A percentile compares a stretch with the other conserved stretches of the same genome.
These are phyloP conservation scores for Terfezia claveryi DNA, from an alignment of 495 filamentous ascomycete species.

Conservation along the genomic window DNA sequence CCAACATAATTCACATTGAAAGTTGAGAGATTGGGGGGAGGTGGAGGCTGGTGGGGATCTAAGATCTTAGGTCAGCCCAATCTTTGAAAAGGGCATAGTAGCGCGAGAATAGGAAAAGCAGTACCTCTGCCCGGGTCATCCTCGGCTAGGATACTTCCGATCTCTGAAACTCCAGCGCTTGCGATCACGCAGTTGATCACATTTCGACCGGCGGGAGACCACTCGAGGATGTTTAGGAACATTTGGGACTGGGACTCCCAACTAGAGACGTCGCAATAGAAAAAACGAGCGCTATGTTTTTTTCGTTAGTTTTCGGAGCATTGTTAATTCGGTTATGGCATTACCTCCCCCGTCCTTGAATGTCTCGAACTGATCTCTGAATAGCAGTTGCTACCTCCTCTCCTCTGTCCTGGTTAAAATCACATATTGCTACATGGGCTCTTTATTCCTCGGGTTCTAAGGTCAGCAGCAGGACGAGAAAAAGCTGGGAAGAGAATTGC, in stretches of 20 bases:
- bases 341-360: background rate
- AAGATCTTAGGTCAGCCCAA: too few relatives aligned
- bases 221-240: slow-evolving; percentile 31
- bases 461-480: background rate
- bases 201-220: slow-evolving; percentile 27
- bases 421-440: background rate
- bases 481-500: background rate
- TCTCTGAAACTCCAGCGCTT: slow-evolving; percentile 42
- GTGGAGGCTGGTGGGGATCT: slow-evolving; percentile 24
- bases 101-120: slow-evolving; percentile 6
- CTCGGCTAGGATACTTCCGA: slow-evolving; percentile 20
- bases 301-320: background rate
- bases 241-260: slow-evolving; percentile 39
- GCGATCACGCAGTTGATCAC: slow-evolving; percentile 40
- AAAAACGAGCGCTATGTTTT: slow-evolving; percentile 24
- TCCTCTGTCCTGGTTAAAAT: background rate
- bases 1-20: slow-evolving; percentile 40
- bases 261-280: slow-evolving; percentile 33
- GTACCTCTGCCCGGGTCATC: background rate
- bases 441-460: background rate
- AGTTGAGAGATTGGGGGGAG: slow-evolving; percentile 30
- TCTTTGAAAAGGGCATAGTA: too few relatives aligned
- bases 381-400: background rate
- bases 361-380: background rate
- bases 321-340: background rate